Percentiles rank a stretch among this genome's conserved stretches.
These are phyloP conservation scores for Cercospora zeae-maydis DNA, from an alignment of 2,329 filamentous ascomycete genomes.

Conservation along the genomic window DNA sequence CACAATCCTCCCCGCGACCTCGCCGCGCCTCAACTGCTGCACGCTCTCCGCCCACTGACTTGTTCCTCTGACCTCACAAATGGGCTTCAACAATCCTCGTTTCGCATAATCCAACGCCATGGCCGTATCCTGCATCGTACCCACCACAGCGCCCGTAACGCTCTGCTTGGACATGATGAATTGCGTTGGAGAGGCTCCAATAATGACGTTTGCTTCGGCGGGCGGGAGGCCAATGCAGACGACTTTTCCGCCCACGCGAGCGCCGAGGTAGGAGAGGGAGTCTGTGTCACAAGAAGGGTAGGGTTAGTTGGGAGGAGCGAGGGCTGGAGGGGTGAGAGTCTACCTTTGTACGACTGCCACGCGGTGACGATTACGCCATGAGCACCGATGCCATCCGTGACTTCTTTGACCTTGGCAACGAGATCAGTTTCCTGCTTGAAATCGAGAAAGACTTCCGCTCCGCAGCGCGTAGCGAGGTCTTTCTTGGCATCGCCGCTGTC, in stretches of 20 bases:
- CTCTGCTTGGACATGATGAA: constrained; percentile 35
- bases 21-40: constrained; percentile 47
- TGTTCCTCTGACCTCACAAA: constrained; percentile 48
- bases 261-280: constrained; percentile 44
- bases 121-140: constrained; percentile 47
- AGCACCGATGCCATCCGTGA: constrained; percentile 47
- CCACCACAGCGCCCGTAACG: constrained; percentile 42
- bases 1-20: constrained; percentile 52
- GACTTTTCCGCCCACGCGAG: constrained; percentile 47
- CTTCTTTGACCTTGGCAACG: constrained; percentile 43
- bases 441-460: constrained; percentile 55
- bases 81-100: constrained; percentile 49
- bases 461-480: constrained; percentile 46
- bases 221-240: constrained; percentile 47
- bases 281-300: constrained; percentile 22
- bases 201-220: constrained; percentile 34
- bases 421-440: constrained; percentile 44
- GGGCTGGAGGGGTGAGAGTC: not conserved
- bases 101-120: constrained; percentile 48
- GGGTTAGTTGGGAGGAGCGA: too few species aligned
- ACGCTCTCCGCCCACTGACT: constrained; percentile 50
- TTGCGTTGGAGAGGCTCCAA: constrained; percentile 35
- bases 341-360: constrained; percentile 25
- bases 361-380: constrained; percentile 43
- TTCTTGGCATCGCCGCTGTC: constrained; percentile 50